Conservation (phyloP, 768 basidiomycete species). For the Suillus sp. region DNA sequence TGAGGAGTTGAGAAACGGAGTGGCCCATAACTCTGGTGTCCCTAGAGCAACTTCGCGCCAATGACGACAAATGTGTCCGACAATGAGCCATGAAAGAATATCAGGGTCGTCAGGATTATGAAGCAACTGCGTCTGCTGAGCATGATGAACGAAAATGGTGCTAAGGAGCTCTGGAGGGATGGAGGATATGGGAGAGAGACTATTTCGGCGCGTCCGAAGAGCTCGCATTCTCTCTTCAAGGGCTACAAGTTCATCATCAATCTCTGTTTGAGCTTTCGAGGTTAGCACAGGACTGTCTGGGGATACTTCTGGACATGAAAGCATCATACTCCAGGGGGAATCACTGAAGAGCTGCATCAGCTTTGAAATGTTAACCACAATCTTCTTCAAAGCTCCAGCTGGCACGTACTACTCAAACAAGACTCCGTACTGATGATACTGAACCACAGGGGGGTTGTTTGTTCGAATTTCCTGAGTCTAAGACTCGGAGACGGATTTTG, state of each 20-base stretch:
- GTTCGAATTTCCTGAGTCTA: not conserved
- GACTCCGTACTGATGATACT: not conserved
- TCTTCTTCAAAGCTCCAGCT: not conserved
- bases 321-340: not conserved
- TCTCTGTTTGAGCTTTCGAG: slow-evolving; percentile 4
- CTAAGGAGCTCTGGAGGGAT: slow-evolving; percentile 16
- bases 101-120: too few species aligned
- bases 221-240: slow-evolving; percentile 4
- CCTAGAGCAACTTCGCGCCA: slow-evolving; percentile 44
- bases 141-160: slow-evolving; percentile 8
- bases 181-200: slow-evolving; percentile 9
- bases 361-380: not conserved
- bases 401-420: not conserved
- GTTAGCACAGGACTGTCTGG: not conserved
- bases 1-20: slow-evolving; percentile 35
- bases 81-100: slow-evolving; percentile 8
- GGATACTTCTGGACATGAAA: not conserved
- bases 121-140: not conserved
- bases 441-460: not conserved
- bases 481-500: not conserved
- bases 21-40: slow-evolving; percentile 43
- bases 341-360: not conserved
- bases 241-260: slow-evolving; percentile 10
- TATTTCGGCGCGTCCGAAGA: slow-evolving; percentile 13
- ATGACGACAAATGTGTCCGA: slow-evolving; percentile 21